phyloP scores from a whole-genome alignment of 768 basidiomycete species.

The Mycena capillaripes region DNA sequence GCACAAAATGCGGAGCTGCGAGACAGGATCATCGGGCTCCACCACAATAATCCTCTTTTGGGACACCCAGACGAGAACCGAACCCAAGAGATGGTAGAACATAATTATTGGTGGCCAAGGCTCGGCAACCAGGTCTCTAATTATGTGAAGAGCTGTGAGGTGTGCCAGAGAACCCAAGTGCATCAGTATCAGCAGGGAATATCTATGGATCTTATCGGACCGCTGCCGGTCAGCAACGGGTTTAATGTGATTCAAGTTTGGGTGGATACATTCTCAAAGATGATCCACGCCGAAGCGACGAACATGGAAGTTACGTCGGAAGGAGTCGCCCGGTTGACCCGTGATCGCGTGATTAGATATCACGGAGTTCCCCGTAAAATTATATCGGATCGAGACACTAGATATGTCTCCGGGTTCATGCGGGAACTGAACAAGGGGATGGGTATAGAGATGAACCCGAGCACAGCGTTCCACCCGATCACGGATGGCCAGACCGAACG shows the following conservation, averaged over 20 bases:
- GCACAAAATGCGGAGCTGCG: too few species aligned
- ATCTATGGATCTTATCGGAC: background rate
- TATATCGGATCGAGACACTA: background rate
- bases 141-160: background rate
- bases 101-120: too few species aligned
- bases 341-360: background rate
- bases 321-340: background rate
- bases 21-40: too few species aligned
- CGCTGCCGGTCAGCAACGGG: background rate
- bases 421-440: background rate
- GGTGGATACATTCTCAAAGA: background rate
- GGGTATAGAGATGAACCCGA: background rate
- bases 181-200: background rate
- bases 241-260: background rate
- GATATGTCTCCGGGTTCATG: background rate
- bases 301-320: background rate
- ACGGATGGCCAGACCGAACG: conserved; percentile 41
- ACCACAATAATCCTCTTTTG: too few species aligned
- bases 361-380: too few species aligned
- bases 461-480: conserved; percentile 24
- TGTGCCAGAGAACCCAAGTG: background rate
- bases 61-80: background rate
- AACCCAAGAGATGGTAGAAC: background rate
- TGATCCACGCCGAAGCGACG: background rate
- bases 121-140: too few species aligned